Percentiles rank a stretch among this genome's conserved stretches.
phyloP scores from a whole-genome alignment of 768 basidiomycete genomes.

The Symmetrospora coprosmae region DNA sequence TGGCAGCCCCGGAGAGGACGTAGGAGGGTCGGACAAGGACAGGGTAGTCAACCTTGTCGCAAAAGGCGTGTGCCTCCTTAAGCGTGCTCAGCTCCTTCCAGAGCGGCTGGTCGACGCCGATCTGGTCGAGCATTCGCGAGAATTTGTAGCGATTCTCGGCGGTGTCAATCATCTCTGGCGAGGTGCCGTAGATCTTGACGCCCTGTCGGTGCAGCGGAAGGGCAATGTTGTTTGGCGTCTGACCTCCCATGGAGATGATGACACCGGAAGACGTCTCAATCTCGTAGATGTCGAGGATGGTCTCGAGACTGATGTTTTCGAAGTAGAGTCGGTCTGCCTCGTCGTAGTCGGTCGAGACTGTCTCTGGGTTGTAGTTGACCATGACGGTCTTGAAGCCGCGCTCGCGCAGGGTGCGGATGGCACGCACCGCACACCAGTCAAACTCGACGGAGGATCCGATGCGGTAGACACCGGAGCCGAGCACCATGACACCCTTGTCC shows the following conservation, averaged over 20 bases:
- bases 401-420: conserved; percentile 89
- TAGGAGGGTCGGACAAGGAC: conserved; percentile 95
- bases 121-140: conserved; percentile 89
- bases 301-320: conserved; percentile 93
- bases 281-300: conserved; percentile 93
- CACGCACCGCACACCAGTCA: conserved; percentile 98
- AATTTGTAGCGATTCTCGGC: conserved; percentile 99
- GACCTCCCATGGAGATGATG: conserved; percentile 95
- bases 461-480: conserved; percentile 95
- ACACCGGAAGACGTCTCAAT: conserved; percentile 73
- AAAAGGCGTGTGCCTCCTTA: conserved; percentile 74
- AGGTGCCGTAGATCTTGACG: conserved; percentile 95
- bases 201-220: conserved; percentile 89
- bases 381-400: conserved; percentile 88
- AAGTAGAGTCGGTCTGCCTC: conserved; percentile 97
- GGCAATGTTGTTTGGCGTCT: conserved; percentile 97
- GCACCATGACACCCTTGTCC: conserved; percentile 88
- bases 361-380: conserved; percentile 99
- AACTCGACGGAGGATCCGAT: conserved; percentile 99
- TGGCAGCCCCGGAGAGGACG: conserved; percentile 96
- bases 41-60: conserved; percentile 81
- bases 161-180: conserved; percentile 98
- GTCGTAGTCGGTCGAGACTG: conserved; percentile 97
- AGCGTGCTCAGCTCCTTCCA: conserved; percentile 95
- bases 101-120: conserved; percentile 91